A percentile compares a stretch with the other conserved stretches of the same genome.
phyloP scores from a whole-genome alignment of 2,329 filamentous ascomycete species.

The Juglanconis oblonga region DNA sequence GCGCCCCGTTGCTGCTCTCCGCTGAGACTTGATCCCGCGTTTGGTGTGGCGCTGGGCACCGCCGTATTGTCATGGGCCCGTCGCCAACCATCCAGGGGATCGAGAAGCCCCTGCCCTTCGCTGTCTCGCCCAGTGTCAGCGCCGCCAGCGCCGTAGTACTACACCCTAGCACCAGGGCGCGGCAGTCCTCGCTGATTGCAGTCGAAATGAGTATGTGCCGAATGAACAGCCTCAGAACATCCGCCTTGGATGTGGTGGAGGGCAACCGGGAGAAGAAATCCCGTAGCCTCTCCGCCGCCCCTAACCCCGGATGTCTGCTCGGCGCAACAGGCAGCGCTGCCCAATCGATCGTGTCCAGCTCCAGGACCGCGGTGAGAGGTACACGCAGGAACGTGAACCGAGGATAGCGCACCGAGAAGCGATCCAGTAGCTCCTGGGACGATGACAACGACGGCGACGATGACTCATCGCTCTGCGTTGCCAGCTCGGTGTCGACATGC shows the following conservation, averaged over 20 bases:
- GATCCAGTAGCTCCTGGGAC: constrained; percentile 41
- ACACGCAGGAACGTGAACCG: constrained; percentile 61
- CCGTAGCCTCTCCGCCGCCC: constrained; percentile 44
- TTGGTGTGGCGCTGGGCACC: constrained; percentile 15
- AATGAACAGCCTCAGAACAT: constrained; percentile 68
- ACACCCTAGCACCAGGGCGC: constrained; percentile 76
- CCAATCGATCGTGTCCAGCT: constrained; percentile 53
- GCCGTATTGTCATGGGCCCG: constrained; percentile 46
- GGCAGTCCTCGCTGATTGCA: constrained; percentile 58
- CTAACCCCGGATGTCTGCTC: constrained; percentile 1
- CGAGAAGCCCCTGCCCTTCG: constrained; percentile 83
- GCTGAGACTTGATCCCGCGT: not conserved
- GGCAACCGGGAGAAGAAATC: constrained; percentile 59
- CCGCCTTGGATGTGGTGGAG: constrained; percentile 72
- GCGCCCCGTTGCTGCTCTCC: constrained; percentile 15
- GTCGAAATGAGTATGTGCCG: constrained; percentile 68
- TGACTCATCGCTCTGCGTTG: constrained; percentile 17
- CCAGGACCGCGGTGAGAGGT: constrained; percentile 62
- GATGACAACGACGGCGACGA: constrained; percentile 25
- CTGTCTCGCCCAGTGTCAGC: constrained; percentile 79
- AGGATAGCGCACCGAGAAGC: constrained; percentile 61
- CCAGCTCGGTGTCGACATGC: constrained; percentile 46
- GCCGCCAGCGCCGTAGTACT: constrained; percentile 87
- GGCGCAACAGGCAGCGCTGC: constrained; percentile 35
- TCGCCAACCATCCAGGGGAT: constrained; percentile 82